Evolutionary conservation across 331 rosid species (phyloP).

Genomic region (Prunus yedoensis): DNA sequence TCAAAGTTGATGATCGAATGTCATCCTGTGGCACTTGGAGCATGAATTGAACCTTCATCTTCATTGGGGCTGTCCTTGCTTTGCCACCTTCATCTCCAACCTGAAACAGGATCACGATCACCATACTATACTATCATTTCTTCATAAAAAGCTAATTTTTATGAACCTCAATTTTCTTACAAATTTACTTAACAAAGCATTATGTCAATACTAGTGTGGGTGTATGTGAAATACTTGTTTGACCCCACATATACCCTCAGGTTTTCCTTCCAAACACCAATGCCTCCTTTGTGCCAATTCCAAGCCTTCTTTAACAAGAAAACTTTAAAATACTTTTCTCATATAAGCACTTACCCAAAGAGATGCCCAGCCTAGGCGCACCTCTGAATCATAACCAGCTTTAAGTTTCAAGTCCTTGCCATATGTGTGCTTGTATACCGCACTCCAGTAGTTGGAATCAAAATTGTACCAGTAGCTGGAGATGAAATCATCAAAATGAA

Average conservation of each 20-base stretch:
- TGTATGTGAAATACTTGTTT: not conserved
- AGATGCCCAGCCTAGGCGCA: conserved; percentile 98
- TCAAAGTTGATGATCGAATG: conserved; percentile 69
- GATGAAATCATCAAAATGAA: conserved; percentile 15
- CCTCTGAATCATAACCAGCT: conserved; percentile 96
- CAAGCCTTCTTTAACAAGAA: not conserved
- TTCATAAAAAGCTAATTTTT: not conserved
- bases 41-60: conserved; percentile 96
- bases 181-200: not conserved
- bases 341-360: conserved; percentile 75
- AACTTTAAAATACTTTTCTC: not conserved
- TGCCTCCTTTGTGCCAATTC: not conserved
- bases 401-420: conserved; percentile 87
- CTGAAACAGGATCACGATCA: conserved; percentile 36
- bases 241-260: not conserved
- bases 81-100: conserved; percentile 91
- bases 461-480: conserved; percentile 87
- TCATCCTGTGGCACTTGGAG: conserved; percentile 95
- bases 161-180: not conserved
- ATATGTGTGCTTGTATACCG: conserved; percentile 87
- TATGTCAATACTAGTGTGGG: not conserved
- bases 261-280: conserved; percentile 5
- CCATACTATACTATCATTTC: not conserved
- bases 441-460: conserved; percentile 89
- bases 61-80: conserved; percentile 90